Conservation (phyloP, 2,329 filamentous ascomycete species). For the Neonectria ditissima region DNA sequence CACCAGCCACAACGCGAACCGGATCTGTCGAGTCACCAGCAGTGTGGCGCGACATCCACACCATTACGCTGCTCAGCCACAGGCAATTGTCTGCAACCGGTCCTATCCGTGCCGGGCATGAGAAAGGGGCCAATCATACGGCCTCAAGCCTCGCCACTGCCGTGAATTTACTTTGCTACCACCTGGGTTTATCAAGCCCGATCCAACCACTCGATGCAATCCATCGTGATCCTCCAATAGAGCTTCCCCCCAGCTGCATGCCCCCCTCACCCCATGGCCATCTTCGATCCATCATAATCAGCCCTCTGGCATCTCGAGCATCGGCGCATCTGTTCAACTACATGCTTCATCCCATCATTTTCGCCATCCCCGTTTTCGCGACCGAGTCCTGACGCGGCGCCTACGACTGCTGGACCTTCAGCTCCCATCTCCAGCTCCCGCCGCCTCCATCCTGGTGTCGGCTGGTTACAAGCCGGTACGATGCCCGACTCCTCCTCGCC, state of each 20-base stretch:
- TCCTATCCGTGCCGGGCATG: constrained; percentile 28
- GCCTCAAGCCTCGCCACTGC: constrained; percentile 24
- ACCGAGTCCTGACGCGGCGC: constrained; percentile 33
- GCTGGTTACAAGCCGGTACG: constrained; percentile 31
- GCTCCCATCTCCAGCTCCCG: constrained; percentile 33
- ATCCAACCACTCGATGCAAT: constrained; percentile 42
- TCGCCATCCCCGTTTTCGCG: constrained; percentile 18
- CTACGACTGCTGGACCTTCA: constrained; percentile 34
- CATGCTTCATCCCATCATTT: constrained; percentile 26
- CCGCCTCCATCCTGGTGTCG: constrained; percentile 33
- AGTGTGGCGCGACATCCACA: not conserved
- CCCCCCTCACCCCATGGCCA: constrained; percentile 38
- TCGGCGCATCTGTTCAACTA: constrained; percentile 12
- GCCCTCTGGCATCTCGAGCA: constrained; percentile 31
- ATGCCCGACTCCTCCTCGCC: constrained; percentile 64
- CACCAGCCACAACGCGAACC: not conserved
- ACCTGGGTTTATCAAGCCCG: constrained; percentile 29
- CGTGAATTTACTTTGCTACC: constrained; percentile 37
- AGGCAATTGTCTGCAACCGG: constrained; percentile 13
- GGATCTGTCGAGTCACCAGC: not conserved
- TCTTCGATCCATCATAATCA: constrained; percentile 40
- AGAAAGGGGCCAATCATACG: constrained; percentile 31
- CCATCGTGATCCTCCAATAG: constrained; percentile 44
- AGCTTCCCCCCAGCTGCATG: constrained; percentile 41
- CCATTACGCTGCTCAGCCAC: constrained; percentile 15